A percentile compares a stretch with the other conserved stretches of the same genome.
Evolutionary conservation across 768 basidiomycete species (phyloP).

Genomic region (Collybia sordida): DNA sequence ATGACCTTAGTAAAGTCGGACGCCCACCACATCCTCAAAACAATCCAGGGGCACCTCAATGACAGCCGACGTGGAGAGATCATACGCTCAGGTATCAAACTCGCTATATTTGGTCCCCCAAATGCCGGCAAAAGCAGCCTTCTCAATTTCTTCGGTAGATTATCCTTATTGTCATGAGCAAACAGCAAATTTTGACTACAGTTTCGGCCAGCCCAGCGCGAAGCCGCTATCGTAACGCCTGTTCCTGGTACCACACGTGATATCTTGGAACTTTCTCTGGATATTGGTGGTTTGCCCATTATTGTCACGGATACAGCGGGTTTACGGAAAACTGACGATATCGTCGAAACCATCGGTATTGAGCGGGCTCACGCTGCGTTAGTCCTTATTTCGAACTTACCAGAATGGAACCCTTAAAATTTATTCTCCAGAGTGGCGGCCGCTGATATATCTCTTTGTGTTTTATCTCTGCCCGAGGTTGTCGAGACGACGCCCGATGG

Average conservation of each 20-base stretch:
- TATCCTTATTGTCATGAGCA: slow-evolving; percentile 2
- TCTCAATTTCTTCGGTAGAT: slow-evolving; percentile 77
- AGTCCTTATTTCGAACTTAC: slow-evolving; percentile 24
- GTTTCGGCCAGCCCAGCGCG: slow-evolving; percentile 62
- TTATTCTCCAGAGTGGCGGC: slow-evolving; percentile 48
- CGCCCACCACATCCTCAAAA: slow-evolving; percentile 45
- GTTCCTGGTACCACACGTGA: slow-evolving; percentile 90
- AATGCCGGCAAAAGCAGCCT: slow-evolving; percentile 94
- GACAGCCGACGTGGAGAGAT: slow-evolving; percentile 84
- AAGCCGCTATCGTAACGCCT: slow-evolving; percentile 87
- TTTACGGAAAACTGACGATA: slow-evolving; percentile 62
- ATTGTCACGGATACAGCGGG: slow-evolving; percentile 87
- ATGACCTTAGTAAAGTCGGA: slow-evolving; percentile 47
- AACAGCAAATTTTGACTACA: neutral
- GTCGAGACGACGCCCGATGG: slow-evolving; percentile 14
- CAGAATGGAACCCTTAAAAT: slow-evolving; percentile 1
- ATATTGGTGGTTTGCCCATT: slow-evolving; percentile 85
- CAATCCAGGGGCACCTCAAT: slow-evolving; percentile 56
- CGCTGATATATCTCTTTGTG: slow-evolving; percentile 77
- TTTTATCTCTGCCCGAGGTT: slow-evolving; percentile 67
- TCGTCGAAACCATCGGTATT: slow-evolving; percentile 82
- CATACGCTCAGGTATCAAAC: slow-evolving; percentile 73
- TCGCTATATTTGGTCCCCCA: slow-evolving; percentile 90
- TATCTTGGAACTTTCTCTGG: slow-evolving; percentile 79
- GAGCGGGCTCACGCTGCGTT: slow-evolving; percentile 70